Conservation (phyloP, 352 stramenopile genomes). For the Phytopythium sindhum region DNA sequence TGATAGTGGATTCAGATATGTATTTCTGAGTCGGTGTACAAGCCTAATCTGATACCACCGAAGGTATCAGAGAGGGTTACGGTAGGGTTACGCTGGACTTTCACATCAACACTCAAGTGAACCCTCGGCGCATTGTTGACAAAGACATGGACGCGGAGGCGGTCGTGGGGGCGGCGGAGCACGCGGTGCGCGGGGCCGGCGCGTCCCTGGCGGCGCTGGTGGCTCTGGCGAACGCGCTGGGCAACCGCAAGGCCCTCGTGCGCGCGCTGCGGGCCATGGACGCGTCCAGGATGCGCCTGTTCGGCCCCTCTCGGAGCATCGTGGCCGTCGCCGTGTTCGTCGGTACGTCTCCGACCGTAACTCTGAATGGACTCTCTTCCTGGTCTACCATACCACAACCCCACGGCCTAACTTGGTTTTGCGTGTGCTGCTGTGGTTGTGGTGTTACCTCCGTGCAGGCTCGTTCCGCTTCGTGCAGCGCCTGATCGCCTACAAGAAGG, state of each 20-base stretch:
- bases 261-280: conserved; percentile 6
- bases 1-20: not conserved
- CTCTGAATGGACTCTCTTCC: not conserved
- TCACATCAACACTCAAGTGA: not conserved
- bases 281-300: conserved; percentile 16
- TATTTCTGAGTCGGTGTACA: not conserved
- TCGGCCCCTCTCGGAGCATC: conserved; percentile 38
- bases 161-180: conserved; percentile 14
- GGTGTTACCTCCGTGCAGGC: conserved; percentile 30
- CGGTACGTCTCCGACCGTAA: conserved; percentile 20
- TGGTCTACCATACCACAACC: not conserved
- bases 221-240: conserved; percentile 20
- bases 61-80: not conserved
- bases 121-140: too few relatives aligned
- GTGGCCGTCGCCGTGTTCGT: conserved; percentile 55
- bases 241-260: conserved; percentile 23
- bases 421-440: not conserved
- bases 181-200: conserved; percentile 30
- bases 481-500: conserved; percentile 8
- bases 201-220: conserved; percentile 23
- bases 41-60: not conserved
- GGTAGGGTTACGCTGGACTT: not conserved
- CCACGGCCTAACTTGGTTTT: too few relatives aligned
- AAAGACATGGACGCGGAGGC: conserved; percentile 4
- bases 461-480: conserved; percentile 8